These are phyloP conservation scores for Grammothele lineata DNA, from an alignment of 768 basidiomycete species.

Conservation along the genomic window DNA sequence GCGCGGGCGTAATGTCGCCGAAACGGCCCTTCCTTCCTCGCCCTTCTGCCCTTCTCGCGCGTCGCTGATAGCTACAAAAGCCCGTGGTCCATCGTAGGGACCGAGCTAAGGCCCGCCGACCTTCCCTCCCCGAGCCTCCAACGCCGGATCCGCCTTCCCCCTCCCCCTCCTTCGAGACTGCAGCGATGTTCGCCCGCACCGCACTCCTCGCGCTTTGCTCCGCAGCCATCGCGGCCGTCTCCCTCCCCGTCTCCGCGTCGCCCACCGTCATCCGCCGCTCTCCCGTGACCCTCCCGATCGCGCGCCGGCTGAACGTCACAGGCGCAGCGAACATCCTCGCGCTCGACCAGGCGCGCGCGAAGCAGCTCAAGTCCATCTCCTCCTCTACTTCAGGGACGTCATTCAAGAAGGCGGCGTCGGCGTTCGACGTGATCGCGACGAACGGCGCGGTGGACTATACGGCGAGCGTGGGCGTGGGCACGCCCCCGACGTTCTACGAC, in stretches of 20 bases:
- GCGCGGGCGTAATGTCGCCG: too few species aligned
- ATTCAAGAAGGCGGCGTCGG: neutral
- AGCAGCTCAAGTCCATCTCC: slow-evolving; percentile 4
- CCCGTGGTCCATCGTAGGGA: too few species aligned
- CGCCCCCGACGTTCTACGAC: slow-evolving; percentile 37
- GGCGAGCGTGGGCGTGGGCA: slow-evolving; percentile 37
- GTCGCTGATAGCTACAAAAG: too few species aligned
- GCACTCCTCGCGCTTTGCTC: neutral
- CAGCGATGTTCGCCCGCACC: slow-evolving; percentile 1
- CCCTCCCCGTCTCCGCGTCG: neutral
- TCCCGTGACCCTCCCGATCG: slow-evolving; percentile 10
- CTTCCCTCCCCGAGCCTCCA: too few species aligned
- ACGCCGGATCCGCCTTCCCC: too few species aligned
- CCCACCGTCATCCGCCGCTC: slow-evolving; percentile 11
- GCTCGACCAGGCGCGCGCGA: slow-evolving; percentile 17
- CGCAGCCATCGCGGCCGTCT: neutral
- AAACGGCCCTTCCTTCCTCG: too few species aligned
- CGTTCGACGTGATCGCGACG: slow-evolving; percentile 8
- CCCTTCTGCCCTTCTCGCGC: too few species aligned
- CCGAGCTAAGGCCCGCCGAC: too few species aligned
- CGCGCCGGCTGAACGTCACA: slow-evolving; percentile 14
- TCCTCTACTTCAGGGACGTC: neutral
- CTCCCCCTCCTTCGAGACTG: neutral
- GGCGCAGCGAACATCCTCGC: slow-evolving; percentile 7
- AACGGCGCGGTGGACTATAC: slow-evolving; percentile 25